phyloP scores from a whole-genome alignment of 83 land plant genomes.

The Diphasiastrum complanatum region DNA sequence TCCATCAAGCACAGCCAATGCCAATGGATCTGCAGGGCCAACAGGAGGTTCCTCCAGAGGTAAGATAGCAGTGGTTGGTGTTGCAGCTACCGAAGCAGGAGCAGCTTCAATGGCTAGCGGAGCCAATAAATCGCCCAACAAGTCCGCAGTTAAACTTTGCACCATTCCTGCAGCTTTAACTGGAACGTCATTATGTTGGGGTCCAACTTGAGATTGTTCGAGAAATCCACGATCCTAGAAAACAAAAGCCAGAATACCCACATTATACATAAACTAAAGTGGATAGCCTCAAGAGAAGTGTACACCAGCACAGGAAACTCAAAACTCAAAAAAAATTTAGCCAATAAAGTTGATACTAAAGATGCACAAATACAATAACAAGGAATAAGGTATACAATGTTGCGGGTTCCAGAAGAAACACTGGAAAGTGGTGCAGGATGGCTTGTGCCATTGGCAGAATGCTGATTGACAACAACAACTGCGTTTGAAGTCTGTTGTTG shows the following conservation, averaged over 20 bases:
- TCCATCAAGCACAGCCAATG: slow-evolving; percentile 64
- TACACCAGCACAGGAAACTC: no score
- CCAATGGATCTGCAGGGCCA: slow-evolving; percentile 45
- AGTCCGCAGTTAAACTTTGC: slow-evolving; percentile 43
- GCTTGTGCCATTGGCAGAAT: slow-evolving; percentile 61
- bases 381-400: slow-evolving; percentile 10
- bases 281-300: no score
- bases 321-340: no score
- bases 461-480: slow-evolving; percentile 63
- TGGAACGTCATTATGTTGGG: slow-evolving; percentile 44
- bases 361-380: not conserved
- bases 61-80: slow-evolving; percentile 27
- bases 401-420: slow-evolving; percentile 35
- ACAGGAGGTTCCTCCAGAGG: slow-evolving; percentile 32
- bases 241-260: not conserved
- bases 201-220: not conserved
- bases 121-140: slow-evolving; percentile 82
- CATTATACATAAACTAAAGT: no score
- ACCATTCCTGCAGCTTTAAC: slow-evolving; percentile 18
- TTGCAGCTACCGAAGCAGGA: slow-evolving; percentile 38
- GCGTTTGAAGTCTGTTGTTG: slow-evolving; percentile 93
- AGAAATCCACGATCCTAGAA: not conserved
- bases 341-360: no score
- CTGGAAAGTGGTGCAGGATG: slow-evolving; percentile 42
- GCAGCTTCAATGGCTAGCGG: slow-evolving; percentile 91